Conservation (phyloP, 345 rosid genomes). For the Garcia nutans region DNA sequence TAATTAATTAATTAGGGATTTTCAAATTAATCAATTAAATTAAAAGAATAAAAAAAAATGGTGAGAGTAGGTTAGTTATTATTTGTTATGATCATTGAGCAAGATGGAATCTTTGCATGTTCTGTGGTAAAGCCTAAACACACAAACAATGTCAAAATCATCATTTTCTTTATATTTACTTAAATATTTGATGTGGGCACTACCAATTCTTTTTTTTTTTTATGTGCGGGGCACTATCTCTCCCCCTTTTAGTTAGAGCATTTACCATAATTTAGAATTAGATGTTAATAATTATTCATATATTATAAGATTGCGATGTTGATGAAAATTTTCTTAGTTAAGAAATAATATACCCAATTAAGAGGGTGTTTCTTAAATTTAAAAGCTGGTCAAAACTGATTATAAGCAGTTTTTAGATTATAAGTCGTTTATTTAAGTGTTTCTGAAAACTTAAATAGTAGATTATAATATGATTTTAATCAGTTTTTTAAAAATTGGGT, state of each 20-base stretch:
- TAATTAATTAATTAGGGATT: background rate
- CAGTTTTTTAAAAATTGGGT: too few species aligned
- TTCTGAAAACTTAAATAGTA: too few species aligned
- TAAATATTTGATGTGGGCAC: background rate
- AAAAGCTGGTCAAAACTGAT: too few species aligned
- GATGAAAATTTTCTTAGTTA: too few species aligned
- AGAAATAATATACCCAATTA: too few species aligned
- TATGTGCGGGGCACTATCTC: background rate
- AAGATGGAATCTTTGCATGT: conserved; percentile 73
- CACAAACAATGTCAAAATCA: conserved; percentile 17
- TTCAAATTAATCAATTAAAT: background rate
- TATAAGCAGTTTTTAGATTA: too few species aligned
- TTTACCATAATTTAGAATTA: background rate
- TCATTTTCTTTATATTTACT: background rate
- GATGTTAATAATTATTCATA: too few species aligned
- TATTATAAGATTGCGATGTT: too few species aligned
- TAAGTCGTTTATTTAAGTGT: too few species aligned
- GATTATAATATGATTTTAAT: too few species aligned
- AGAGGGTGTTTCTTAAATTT: too few species aligned
- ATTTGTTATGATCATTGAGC: conserved; percentile 44
- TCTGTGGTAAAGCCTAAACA: conserved; percentile 23
- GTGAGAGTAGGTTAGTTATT: conserved; percentile 31
- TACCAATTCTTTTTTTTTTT: background rate
- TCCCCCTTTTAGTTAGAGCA: background rate
- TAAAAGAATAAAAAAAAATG: too few species aligned